These are phyloP conservation scores for Suillus paluster DNA, from an alignment of 768 basidiomycete species.

Conservation along the genomic window DNA sequence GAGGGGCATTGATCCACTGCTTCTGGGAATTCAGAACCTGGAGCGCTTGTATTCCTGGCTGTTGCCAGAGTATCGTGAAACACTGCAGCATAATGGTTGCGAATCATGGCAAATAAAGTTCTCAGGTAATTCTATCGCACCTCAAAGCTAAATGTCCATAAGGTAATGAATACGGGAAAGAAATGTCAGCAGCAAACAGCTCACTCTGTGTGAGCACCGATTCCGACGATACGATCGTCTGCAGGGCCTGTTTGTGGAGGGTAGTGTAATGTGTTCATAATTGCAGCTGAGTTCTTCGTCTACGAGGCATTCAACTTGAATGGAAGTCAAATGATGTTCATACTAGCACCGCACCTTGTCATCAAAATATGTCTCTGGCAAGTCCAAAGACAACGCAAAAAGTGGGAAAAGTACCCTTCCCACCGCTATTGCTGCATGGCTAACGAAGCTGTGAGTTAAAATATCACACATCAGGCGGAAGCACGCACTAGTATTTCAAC, in stretches of 20 bases:
- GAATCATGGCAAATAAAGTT: not conserved
- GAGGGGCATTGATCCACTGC: slow-evolving; percentile 80
- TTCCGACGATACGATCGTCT: slow-evolving; percentile 68
- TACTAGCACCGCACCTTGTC: slow-evolving; percentile 54
- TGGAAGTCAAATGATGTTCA: not conserved
- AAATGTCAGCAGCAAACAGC: not conserved
- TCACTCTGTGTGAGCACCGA: slow-evolving; percentile 83
- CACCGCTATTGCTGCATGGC: slow-evolving; percentile 55
- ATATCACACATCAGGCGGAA: slow-evolving; percentile 21
- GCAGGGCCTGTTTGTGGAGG: slow-evolving; percentile 65
- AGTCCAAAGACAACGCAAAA: slow-evolving; percentile 68
- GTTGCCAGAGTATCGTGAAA: slow-evolving; percentile 84
- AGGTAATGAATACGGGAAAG: not conserved
- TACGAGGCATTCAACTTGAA: slow-evolving; percentile 29
- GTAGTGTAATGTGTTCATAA: slow-evolving; percentile 74
- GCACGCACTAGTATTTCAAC: slow-evolving; percentile 68
- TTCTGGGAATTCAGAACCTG: slow-evolving; percentile 78
- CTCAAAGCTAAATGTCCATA: slow-evolving; percentile 42
- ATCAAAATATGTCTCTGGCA: slow-evolving; percentile 64
- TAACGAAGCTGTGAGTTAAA: slow-evolving; percentile 22
- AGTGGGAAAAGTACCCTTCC: slow-evolving; percentile 67
- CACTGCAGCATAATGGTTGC: slow-evolving; percentile 45
- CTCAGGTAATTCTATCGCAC: slow-evolving; percentile 24
- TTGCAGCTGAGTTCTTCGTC: slow-evolving; percentile 65
- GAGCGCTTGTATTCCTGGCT: slow-evolving; percentile 68